Evolutionary conservation across 495 filamentous ascomycete genomes (phyloP).

Genomic region (Viridothelium virens): DNA sequence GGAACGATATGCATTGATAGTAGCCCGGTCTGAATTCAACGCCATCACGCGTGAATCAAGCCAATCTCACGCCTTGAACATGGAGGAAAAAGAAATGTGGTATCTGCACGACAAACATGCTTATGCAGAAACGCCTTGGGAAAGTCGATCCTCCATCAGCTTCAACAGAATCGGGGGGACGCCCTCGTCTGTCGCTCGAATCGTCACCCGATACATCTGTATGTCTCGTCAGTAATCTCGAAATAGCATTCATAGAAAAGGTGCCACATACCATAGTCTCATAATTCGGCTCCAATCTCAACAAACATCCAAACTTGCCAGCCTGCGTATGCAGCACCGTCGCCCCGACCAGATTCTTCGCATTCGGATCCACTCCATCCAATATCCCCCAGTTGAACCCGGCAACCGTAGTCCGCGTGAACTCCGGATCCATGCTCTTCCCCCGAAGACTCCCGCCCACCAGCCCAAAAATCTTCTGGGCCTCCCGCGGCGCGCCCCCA

Average conservation of each 20-base stretch:
- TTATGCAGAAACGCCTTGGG: slow-evolving; percentile 40
- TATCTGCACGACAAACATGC: background rate
- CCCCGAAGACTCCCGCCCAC: slow-evolving; percentile 16
- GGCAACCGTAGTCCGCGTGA: slow-evolving; percentile 59
- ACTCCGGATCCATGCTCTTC: slow-evolving; percentile 42
- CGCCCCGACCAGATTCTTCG: slow-evolving; percentile 88
- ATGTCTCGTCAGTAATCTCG: slow-evolving; percentile 7
- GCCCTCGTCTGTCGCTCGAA: slow-evolving; percentile 85
- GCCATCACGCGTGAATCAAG: background rate
- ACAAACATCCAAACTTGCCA: slow-evolving; percentile 88
- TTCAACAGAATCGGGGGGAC: slow-evolving; percentile 75
- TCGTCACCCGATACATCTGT: slow-evolving; percentile 91
- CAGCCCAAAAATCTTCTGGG: slow-evolving; percentile 74
- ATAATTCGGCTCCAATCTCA: slow-evolving; percentile 93
- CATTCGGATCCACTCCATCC: slow-evolving; percentile 78
- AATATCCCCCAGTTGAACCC: slow-evolving; percentile 85
- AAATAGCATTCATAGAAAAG: background rate
- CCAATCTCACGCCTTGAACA: background rate
- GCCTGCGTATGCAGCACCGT: slow-evolving; percentile 78
- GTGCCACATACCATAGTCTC: slow-evolving; percentile 54
- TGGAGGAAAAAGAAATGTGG: background rate
- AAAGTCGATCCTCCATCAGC: slow-evolving; percentile 75
- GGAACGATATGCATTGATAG: background rate
- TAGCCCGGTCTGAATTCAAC: background rate
- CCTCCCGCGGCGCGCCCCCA: slow-evolving; percentile 75